Conservation (phyloP, 352 stramenopile species). For the Phytopythium cucurbitacearum region DNA sequence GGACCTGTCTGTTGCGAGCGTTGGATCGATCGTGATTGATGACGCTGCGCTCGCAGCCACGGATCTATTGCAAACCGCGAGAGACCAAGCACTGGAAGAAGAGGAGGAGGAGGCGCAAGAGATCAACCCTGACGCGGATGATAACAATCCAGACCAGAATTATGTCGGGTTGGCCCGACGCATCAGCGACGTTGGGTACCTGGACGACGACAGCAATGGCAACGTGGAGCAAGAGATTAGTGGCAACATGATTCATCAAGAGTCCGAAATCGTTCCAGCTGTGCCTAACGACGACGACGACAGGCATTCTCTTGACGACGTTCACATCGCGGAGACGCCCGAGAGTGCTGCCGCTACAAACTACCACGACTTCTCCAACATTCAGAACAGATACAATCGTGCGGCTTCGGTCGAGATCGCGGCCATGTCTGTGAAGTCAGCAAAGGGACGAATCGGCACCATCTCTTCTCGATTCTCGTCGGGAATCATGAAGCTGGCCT, state of each 20-base stretch:
- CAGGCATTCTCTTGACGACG: neutral
- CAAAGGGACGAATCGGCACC: conserved; percentile 58
- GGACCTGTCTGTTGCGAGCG: conserved; percentile 24
- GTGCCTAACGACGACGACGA: conserved; percentile 1
- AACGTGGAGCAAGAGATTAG: conserved; percentile 7
- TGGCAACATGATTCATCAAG: neutral
- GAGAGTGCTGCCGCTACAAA: neutral
- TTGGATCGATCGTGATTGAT: conserved; percentile 35
- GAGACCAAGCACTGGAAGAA: conserved; percentile 32
- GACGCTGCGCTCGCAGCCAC: conserved; percentile 9
- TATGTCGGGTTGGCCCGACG: conserved; percentile 28
- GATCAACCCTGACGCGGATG: conserved; percentile 16
- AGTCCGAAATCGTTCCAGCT: neutral
- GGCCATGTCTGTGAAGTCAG: conserved; percentile 49
- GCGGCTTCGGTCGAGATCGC: conserved; percentile 44
- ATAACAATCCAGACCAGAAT: conserved; percentile 14
- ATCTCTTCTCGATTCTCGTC: conserved; percentile 76
- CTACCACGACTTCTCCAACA: neutral
- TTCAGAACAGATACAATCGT: conserved; percentile 17
- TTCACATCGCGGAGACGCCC: neutral
- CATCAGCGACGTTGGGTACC: conserved; percentile 28
- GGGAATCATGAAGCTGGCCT: conserved; percentile 51
- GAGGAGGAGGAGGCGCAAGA: conserved; percentile 23
- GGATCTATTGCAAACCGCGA: conserved; percentile 5
- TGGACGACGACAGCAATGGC: conserved; percentile 26